Base-by-base conservation (phyloP, 805 yeast genomes). In the Lipomyces sp. region DNA sequence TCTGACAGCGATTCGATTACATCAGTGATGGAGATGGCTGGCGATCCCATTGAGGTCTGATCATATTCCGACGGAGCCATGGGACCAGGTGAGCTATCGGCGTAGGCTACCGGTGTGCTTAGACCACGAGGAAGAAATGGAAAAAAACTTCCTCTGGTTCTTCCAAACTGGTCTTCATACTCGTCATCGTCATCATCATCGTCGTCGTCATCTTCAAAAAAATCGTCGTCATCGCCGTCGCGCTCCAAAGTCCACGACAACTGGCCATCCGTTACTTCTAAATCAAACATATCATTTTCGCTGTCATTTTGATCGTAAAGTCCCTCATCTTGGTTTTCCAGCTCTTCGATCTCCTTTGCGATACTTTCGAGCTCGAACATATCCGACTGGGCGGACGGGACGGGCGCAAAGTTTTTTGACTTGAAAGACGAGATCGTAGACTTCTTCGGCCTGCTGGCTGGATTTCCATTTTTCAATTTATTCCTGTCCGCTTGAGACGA, bases 281-380 rank as follows among this genome's bases (percentile, higher is more conserved):
- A 21, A 16, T 55, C 59, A 6, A 78, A 61, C 7, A 80, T 59
- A 51, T 80, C 82, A 2, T 74, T 72, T 3, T 53, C 60, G 14
- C 40, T 49, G 19, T 59, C 57, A 3, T 52, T 63, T 82, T 70
- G 68, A 80, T 84, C 19, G 86, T 89, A 63, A 81, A 70, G 68
- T 81, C 84, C 22, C 86, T 90, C 33, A 74, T 72, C 65, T 82
- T 71, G 47, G 10, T 26, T 10, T 7, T 26, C 29, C 6, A 7
- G 10, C 35, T 26, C 41, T 7, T 59, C 63, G 13, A 49, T 22
- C 7, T 49, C 47, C 14, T 23, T 22, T 2, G 60, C 61, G 11
- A 61, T 43, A 5, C 45, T 28, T 37, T 61, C 65, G n/a, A 60
- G 23, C 33, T 60, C 60, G 29, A 57, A 24, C 47, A 60, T n/a